Conservation (phyloP, 805 yeast genomes). For the Candida glaebosa region DNA sequence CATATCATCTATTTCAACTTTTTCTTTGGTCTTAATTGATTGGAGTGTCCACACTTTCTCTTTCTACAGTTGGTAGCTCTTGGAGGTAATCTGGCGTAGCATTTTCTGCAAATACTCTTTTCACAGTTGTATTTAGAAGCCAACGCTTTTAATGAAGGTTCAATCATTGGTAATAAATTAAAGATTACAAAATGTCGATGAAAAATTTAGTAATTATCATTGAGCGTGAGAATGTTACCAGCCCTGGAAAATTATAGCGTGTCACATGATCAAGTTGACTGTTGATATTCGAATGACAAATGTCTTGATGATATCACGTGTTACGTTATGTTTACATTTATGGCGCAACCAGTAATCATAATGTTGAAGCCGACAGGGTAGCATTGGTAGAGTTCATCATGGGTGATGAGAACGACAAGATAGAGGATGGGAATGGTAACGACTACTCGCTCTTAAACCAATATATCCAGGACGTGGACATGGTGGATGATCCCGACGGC, state of each 20-base stretch:
- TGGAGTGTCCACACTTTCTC: constrained; percentile 99
- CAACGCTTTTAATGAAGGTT: constrained; percentile 98
- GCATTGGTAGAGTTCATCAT: neutral
- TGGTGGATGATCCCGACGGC: neutral
- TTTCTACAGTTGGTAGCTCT: constrained; percentile 99
- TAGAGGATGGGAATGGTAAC: neutral
- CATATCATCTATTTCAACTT: constrained; percentile 92
- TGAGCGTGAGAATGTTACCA: neutral
- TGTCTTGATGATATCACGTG: neutral
- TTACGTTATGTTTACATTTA: neutral
- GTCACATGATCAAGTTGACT: too few relatives aligned
- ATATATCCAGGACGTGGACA: neutral
- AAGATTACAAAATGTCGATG: neutral
- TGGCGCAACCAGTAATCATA: neutral
- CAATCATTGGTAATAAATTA: constrained; percentile 58
- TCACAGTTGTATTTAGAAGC: constrained; percentile 99
- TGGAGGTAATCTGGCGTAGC: constrained; percentile 99
- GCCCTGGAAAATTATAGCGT: neutral
- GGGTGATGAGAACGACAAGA: neutral
- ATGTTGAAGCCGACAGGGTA: neutral
- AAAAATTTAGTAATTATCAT: too few relatives aligned
- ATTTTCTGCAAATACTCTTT: constrained; percentile 97
- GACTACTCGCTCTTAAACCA: neutral
- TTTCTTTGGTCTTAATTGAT: constrained; percentile 99
- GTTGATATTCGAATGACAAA: too few relatives aligned